These are phyloP conservation scores for Theileria orientalis DNA, from an alignment of 169 alveolate genomes.

Conservation along the genomic window DNA sequence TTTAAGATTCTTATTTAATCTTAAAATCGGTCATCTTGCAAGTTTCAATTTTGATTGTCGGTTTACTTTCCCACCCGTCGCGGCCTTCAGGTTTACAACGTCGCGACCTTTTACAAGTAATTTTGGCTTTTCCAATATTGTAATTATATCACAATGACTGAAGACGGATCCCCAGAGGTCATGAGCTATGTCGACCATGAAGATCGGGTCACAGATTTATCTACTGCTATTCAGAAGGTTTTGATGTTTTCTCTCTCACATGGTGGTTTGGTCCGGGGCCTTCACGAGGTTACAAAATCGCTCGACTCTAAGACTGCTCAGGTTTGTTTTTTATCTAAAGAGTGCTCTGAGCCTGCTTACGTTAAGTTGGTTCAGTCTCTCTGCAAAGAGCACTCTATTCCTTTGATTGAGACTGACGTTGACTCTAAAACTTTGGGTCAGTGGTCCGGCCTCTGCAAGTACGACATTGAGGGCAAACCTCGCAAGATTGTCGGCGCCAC, in stretches of 20 bases:
- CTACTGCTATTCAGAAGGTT: conserved; percentile 52
- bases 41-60: too few species aligned
- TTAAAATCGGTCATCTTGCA: too few species aligned
- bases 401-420: conserved; percentile 86
- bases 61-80: too few species aligned
- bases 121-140: too few species aligned
- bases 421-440: conserved; percentile 93
- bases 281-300: conserved; percentile 92
- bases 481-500: conserved; percentile 95
- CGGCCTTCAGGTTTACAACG: too few species aligned
- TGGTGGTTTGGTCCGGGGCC: conserved; percentile 92
- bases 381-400: conserved; percentile 88
- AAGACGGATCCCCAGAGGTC: conserved; percentile 60
- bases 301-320: conserved; percentile 91
- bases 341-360: conserved; percentile 93
- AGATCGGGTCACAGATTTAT: conserved; percentile 38
- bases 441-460: conserved; percentile 96
- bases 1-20: too few species aligned
- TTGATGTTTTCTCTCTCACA: conserved; percentile 80
- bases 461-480: conserved; percentile 91
- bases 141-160: conserved; percentile 54
- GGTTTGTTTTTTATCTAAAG: conserved; percentile 91
- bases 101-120: too few species aligned
- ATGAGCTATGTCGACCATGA: conserved; percentile 26
- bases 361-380: conserved; percentile 89